Percentiles rank a stretch among this genome's conserved stretches.
phyloP scores from a whole-genome alignment of 2,329 filamentous ascomycete genomes.

The Fusarium sp. region DNA sequence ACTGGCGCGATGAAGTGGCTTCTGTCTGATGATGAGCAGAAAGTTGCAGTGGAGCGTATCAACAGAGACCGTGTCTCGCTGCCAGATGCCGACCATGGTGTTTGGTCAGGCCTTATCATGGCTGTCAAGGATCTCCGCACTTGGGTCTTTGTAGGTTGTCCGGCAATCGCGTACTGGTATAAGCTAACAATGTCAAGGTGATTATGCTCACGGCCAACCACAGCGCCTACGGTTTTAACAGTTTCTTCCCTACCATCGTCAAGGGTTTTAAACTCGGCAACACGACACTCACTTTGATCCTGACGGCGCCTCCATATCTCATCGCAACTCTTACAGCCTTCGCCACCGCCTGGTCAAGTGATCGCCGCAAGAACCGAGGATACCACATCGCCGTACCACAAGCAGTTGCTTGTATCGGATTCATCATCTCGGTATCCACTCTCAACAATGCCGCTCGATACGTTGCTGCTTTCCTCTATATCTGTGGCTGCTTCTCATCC shows the following conservation, averaged over 20 bases:
- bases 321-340: conserved; percentile 15
- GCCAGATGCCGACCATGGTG: conserved; percentile 35
- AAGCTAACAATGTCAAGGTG: not conserved
- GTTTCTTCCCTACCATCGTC: conserved; percentile 19
- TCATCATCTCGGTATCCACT: conserved; percentile 43
- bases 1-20: conserved; percentile 45
- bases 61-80: conserved; percentile 42
- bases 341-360: conserved; percentile 39
- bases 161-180: no score
- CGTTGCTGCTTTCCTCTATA: conserved; percentile 40
- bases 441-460: conserved; percentile 38
- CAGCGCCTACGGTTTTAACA: conserved; percentile 18
- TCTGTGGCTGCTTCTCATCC: conserved; percentile 33
- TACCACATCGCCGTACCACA: conserved; percentile 38
- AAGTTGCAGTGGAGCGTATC: conserved; percentile 43
- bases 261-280: conserved; percentile 4
- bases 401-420: conserved; percentile 35
- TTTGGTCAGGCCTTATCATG: conserved; percentile 44
- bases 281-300: conserved; percentile 3
- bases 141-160: conserved; percentile 19
- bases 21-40: conserved; percentile 43
- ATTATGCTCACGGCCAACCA: conserved; percentile 13
- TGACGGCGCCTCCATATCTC: conserved; percentile 10
- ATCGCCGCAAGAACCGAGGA: conserved; percentile 38
- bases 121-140: conserved; percentile 41